Evolutionary conservation across 176 grass and related monocot genomes (phyloP).

Genomic region (Hyparrhenia diplandra): DNA sequence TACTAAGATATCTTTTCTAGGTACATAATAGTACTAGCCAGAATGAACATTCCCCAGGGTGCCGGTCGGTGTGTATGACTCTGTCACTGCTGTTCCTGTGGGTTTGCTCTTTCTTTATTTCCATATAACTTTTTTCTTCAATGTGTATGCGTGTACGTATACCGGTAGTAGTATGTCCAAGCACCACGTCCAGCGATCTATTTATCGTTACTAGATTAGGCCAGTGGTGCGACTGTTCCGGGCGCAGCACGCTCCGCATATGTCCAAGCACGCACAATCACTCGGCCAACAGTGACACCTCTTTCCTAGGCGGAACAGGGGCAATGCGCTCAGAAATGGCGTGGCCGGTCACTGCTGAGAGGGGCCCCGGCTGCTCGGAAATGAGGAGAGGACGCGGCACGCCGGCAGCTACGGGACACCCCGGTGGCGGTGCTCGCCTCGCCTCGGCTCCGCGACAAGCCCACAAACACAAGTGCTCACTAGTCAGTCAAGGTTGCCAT

Average conservation of each 20-base stretch:
- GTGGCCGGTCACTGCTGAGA: background rate
- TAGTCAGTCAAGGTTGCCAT: background rate
- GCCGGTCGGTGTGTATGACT: no score
- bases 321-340: background rate
- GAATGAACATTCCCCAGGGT: no score
- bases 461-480: background rate
- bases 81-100: no score
- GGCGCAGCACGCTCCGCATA: background rate
- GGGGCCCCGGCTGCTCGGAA: conserved; percentile 1
- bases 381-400: background rate
- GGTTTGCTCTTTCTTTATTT: background rate
- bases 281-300: background rate
- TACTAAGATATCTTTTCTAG: background rate
- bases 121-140: no score
- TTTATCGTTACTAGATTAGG: no score
- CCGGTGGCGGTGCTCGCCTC: background rate
- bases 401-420: conserved; percentile 27
- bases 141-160: no score
- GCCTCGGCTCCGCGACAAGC: background rate
- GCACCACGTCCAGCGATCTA: no score
- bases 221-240: background rate
- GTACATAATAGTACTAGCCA: background rate
- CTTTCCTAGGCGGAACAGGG: background rate
- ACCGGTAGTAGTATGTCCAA: no score
- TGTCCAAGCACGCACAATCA: background rate